A percentile compares a stretch with the other conserved stretches of the same genome.
phyloP scores from a whole-genome alignment of 805 yeast genomes.

The Pichia manshurica region DNA sequence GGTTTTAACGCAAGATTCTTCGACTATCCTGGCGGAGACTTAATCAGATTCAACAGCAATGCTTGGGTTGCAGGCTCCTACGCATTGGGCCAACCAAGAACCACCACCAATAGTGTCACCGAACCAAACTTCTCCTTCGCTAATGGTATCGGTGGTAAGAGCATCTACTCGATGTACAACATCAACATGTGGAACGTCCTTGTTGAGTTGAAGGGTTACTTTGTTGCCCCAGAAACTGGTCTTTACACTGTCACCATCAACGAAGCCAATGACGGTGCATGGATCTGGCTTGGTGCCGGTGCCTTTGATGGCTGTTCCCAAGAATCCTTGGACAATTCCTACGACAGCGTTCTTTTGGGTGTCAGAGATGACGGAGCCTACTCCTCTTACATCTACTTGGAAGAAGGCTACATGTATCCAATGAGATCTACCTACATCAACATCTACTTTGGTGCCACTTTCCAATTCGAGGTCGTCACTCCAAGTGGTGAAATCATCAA shows the following conservation, averaged over 20 bases:
- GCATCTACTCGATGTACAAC: slow-evolving; percentile 6
- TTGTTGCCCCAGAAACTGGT: slow-evolving; percentile 26
- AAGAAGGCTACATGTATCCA: slow-evolving; percentile 12
- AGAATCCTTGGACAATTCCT: not conserved
- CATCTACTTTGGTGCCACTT: slow-evolving; percentile 6
- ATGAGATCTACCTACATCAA: slow-evolving; percentile 15
- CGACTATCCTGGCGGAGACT: slow-evolving; percentile 6
- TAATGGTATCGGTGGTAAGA: not conserved
- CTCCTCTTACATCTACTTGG: slow-evolving; percentile 10
- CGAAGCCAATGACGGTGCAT: slow-evolving; percentile 27
- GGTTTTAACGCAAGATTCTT: slow-evolving; percentile 11
- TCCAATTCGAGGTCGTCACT: slow-evolving; percentile 12
- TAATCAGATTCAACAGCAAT: slow-evolving; percentile 1
- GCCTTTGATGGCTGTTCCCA: slow-evolving; percentile 32
- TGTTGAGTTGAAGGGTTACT: slow-evolving; percentile 12
- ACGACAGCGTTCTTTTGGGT: slow-evolving; percentile 5
- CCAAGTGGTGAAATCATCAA: slow-evolving; percentile 13
- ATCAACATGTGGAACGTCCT: slow-evolving; percentile 11
- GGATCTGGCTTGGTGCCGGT: slow-evolving; percentile 28
- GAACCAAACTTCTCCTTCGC: slow-evolving; percentile 5
- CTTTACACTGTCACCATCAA: slow-evolving; percentile 20
- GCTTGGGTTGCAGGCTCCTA: slow-evolving; percentile 9
- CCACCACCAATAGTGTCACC: slow-evolving; percentile 6
- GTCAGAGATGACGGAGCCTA: not conserved
- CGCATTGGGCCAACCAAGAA: not conserved